Base-by-base conservation (phyloP, 441 rosid species). In the Gossypium gossypioides region DNA sequence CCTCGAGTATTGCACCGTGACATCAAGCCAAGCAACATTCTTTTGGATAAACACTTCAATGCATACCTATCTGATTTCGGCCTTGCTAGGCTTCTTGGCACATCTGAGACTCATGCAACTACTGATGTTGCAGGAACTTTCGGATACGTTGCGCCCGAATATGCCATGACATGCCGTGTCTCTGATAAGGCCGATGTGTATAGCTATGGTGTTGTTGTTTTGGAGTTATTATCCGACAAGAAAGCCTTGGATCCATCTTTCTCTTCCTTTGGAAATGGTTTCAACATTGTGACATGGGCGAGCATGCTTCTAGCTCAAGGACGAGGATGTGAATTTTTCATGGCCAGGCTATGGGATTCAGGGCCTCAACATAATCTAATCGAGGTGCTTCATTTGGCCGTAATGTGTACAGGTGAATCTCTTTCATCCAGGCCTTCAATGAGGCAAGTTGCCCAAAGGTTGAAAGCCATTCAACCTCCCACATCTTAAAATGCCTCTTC, bases 141-240 rank as follows among this genome's bases (percentile, higher is more conserved):
- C 21, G 85, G 87, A 6, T 81, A 84, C 55, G 85, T 84, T 6
- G 86, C 86, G 5, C 83, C 84, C n/a, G 84, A 84, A 57, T 79
- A 84, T 40, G 83, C 86, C 1, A 74, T 81, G 83, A 84, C 86
- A 10, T 84, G 86, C 27, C 81, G 83, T 2, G 86, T 84, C 46
- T 77, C 83, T 19, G 84, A 81, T 19, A 84, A 84, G 75, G 84
- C 82, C 0, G 84, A 84, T 52, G 84, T 84, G 61, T 84, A 84
- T 69, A 84, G 84, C 62, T 84, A 77, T 21, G 86, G 84, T 3
- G 81, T 81, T 15, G 83, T 84, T 59, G 79, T 84, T 48, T 78
- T 84, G 2, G 87, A 81, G 75, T 68, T 84, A 71, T 67, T 84
- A 19, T 84, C 85, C 0, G 84, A 84, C 70, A 84, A 84, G 54